A percentile compares a stretch with the other conserved stretches of the same genome.
Evolutionary conservation across 352 stramenopile genomes (phyloP).

Genomic region (Pythium scleroteichum): DNA sequence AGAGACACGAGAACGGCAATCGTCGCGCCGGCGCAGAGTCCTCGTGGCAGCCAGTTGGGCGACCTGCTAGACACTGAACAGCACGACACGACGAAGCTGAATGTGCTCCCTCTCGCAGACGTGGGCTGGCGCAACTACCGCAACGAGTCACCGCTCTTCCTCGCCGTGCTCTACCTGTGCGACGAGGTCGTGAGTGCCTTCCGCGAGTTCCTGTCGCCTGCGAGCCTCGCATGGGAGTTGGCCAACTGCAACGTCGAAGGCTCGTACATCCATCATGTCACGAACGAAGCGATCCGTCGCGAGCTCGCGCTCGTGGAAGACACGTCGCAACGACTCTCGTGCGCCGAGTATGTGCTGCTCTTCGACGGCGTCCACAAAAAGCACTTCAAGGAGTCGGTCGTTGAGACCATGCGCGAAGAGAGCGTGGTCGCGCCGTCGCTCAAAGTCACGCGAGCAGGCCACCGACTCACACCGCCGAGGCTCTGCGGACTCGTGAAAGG

Average conservation of each 20-base stretch:
- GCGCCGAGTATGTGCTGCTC: constrained; percentile 72
- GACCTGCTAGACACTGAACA: background rate
- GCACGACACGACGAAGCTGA: constrained; percentile 24
- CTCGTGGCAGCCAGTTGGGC: background rate
- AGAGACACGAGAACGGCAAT: background rate
- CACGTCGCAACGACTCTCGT: constrained; percentile 26
- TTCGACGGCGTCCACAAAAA: constrained; percentile 58
- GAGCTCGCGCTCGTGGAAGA: constrained; percentile 31
- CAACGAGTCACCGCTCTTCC: constrained; percentile 65
- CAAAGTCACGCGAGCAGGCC: constrained; percentile 41
- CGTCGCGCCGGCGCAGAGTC: constrained; percentile 11
- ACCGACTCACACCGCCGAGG: constrained; percentile 18
- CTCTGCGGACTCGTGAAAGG: constrained; percentile 13
- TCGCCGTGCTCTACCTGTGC: constrained; percentile 58
- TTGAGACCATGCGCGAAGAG: constrained; percentile 73
- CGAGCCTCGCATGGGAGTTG: constrained; percentile 53
- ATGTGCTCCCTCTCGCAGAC: constrained; percentile 17
- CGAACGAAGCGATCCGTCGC: constrained; percentile 34
- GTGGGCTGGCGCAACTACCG: constrained; percentile 70
- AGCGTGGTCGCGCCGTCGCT: constrained; percentile 57
- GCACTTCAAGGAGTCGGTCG: constrained; percentile 72
- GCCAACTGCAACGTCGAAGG: constrained; percentile 71
- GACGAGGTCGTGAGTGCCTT: constrained; percentile 45
- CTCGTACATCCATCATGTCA: constrained; percentile 63
- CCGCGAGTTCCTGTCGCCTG: constrained; percentile 33